Evolutionary conservation across 257 asterid species (phyloP).

Genomic region (Rehmannia glutinosa): DNA sequence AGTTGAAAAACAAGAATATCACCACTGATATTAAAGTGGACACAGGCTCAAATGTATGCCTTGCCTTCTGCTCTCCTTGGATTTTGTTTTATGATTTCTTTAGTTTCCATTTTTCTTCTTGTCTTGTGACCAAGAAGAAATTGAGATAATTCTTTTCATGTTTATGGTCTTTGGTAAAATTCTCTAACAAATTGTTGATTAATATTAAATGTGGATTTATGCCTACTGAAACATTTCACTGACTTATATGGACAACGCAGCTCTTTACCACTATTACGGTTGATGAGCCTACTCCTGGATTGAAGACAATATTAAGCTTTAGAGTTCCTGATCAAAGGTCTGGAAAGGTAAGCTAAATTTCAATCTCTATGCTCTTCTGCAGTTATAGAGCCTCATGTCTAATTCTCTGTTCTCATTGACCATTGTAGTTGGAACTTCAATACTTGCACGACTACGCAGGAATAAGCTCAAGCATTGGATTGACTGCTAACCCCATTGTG

Average conservation of each 20-base stretch:
- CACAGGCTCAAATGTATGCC: conserved; percentile 48
- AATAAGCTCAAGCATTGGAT: too few relatives aligned
- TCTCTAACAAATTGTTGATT: not conserved
- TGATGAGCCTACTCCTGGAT: conserved; percentile 54
- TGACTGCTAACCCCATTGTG: too few relatives aligned
- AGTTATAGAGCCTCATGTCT: not conserved
- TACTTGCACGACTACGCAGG: too few relatives aligned
- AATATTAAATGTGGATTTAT: not conserved
- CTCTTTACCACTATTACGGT: conserved; percentile 45
- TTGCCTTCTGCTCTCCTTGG: not conserved
- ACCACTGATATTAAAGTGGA: conserved; percentile 65
- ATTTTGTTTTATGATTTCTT: not conserved
- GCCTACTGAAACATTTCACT: not conserved
- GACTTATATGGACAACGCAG: conserved; percentile 35
- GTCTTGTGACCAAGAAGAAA: not conserved
- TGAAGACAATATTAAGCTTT: conserved; percentile 52
- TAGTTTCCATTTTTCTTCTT: not conserved
- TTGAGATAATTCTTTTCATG: not conserved
- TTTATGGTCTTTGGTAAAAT: not conserved
- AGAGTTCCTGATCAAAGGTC: conserved; percentile 63
- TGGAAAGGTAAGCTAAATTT: conserved; percentile 43
- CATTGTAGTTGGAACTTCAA: too few relatives aligned
- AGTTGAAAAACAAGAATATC: conserved; percentile 55
- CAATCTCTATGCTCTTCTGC: not conserved
- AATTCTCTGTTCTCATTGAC: conserved; percentile 9